phyloP scores from a whole-genome alignment of 2,329 filamentous ascomycete species.

The Talaromyces albobiverticillius region DNA sequence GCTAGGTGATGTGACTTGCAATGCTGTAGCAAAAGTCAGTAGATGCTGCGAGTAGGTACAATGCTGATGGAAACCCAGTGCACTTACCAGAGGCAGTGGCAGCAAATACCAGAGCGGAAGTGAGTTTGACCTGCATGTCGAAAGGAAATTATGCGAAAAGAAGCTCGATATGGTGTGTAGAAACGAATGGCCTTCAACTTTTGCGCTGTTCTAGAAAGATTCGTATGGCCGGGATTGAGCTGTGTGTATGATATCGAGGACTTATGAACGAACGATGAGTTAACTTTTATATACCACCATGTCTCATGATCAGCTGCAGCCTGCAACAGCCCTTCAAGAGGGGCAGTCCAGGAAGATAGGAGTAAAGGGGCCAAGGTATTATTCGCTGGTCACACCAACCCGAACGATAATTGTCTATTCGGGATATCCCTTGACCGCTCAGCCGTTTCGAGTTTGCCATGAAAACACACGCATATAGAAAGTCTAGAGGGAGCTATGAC shows the following conservation, averaged over 20 bases:
- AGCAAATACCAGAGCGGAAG: slow-evolving; percentile 27
- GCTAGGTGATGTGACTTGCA: slow-evolving; percentile 34
- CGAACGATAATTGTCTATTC: neutral
- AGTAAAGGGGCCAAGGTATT: neutral
- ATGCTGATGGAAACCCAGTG: neutral
- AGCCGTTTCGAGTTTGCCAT: neutral
- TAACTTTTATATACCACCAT: no score
- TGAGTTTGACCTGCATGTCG: slow-evolving; percentile 29
- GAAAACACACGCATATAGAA: neutral
- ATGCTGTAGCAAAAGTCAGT: slow-evolving; percentile 21
- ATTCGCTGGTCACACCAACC: no score
- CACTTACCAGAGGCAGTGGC: slow-evolving; percentile 28
- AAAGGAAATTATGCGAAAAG: no score
- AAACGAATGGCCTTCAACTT: no score
- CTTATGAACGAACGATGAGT: no score
- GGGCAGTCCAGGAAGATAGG: neutral
- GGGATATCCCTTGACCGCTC: neutral
- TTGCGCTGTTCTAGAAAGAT: no score
- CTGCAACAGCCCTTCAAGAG: no score
- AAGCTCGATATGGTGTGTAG: no score
- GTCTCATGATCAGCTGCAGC: no score
- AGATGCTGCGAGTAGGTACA: neutral
- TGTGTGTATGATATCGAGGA: no score
- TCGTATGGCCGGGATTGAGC: no score
- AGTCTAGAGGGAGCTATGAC: neutral